Percentiles rank a stretch among this genome's conserved stretches.
These are phyloP conservation scores for Arthroderma sp. DNA, from an alignment of 2,329 filamentous ascomycete species.

Conservation along the genomic window DNA sequence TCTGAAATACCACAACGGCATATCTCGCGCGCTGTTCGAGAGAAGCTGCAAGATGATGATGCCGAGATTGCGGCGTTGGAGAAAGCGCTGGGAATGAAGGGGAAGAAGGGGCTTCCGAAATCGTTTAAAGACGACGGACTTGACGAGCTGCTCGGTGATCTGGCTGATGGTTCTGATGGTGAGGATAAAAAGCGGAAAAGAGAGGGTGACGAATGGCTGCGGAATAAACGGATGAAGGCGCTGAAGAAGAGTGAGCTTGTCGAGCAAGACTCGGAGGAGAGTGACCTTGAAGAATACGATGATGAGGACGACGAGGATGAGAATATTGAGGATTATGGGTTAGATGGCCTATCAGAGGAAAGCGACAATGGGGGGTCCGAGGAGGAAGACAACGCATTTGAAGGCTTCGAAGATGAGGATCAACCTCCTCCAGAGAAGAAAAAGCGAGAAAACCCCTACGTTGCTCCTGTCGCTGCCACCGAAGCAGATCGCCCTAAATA, in stretches of 20 bases:
- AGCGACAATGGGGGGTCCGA: slow-evolving; percentile 11
- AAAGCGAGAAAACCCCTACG: slow-evolving; percentile 72
- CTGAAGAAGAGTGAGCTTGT: slow-evolving; percentile 18
- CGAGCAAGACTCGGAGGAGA: slow-evolving; percentile 19
- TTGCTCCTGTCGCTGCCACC: slow-evolving; percentile 47
- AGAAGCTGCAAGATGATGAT: slow-evolving; percentile 65
- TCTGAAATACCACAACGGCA: slow-evolving; percentile 6
- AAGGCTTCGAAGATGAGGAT: slow-evolving; percentile 24
- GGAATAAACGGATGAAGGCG: slow-evolving; percentile 44
- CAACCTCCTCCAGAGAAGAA: slow-evolving; percentile 11
- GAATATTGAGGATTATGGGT: slow-evolving; percentile 16
- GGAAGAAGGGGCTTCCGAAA: slow-evolving; percentile 59
- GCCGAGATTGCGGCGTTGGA: slow-evolving; percentile 79
- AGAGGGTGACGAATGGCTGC: slow-evolving; percentile 50
- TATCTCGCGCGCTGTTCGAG: slow-evolving; percentile 36
- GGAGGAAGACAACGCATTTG: slow-evolving; percentile 28
- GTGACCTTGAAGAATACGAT: slow-evolving; percentile 19
- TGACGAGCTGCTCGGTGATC: slow-evolving; percentile 59
- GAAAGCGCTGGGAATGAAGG: slow-evolving; percentile 65
- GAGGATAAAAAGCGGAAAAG: slow-evolving; percentile 43
- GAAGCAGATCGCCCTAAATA: slow-evolving; percentile 51
- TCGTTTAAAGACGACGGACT: slow-evolving; percentile 71
- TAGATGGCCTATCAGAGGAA: slow-evolving; percentile 16
- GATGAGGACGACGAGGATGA: slow-evolving; percentile 20
- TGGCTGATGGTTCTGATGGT: slow-evolving; percentile 42